Conservation (phyloP, 495 filamentous ascomycete species). For the Venustampulla echinocandica region DNA sequence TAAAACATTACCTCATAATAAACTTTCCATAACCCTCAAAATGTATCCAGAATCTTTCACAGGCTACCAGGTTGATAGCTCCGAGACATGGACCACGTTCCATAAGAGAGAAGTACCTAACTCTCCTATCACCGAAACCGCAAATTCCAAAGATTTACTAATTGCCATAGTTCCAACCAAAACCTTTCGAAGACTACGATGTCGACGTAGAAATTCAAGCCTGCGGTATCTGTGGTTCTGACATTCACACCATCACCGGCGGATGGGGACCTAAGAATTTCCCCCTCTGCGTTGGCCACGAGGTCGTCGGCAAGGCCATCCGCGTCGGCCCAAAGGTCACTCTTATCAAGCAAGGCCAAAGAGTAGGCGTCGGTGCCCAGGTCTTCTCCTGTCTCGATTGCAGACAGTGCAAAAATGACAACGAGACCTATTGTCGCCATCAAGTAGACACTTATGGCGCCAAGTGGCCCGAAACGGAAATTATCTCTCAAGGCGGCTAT, state of each 20-base stretch:
- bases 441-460: constrained; percentile 44
- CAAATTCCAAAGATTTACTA: not conserved
- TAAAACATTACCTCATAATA: not conserved
- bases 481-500: constrained; percentile 41
- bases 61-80: constrained; percentile 42
- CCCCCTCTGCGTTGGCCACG: constrained; percentile 41
- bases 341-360: constrained; percentile 40
- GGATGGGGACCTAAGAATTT: constrained; percentile 43
- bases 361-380: constrained; percentile 46
- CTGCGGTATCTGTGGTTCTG: constrained; percentile 47
- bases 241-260: constrained; percentile 44
- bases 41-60: constrained; percentile 21
- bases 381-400: constrained; percentile 41
- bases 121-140: not conserved
- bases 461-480: constrained; percentile 40
- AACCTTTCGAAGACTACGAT: constrained; percentile 47
- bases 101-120: constrained; percentile 35
- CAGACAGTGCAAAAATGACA: constrained; percentile 46
- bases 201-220: constrained; percentile 41
- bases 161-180: constrained; percentile 23
- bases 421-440: constrained; percentile 44
- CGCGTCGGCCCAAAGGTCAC: constrained; percentile 44
- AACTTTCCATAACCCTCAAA: not conserved
- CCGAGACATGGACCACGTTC: constrained; percentile 40
- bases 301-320: constrained; percentile 22